A percentile compares a stretch with the other conserved stretches of the same genome.
Conservation (phyloP, 495 filamentous ascomycete genomes). For the Glutinoglossum americanum region DNA sequence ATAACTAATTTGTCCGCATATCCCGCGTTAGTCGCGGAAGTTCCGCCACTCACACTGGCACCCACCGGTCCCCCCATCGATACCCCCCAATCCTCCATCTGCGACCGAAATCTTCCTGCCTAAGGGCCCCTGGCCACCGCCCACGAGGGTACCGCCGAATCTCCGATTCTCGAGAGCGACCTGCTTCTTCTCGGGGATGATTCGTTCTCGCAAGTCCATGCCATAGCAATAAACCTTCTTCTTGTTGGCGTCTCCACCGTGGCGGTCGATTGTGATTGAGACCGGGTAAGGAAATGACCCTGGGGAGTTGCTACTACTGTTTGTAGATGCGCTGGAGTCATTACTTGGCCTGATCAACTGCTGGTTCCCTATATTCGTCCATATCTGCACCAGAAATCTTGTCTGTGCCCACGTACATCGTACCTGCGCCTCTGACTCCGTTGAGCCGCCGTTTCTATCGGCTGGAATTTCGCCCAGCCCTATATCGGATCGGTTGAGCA, state of each 20-base stretch:
- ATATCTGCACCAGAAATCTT: slow-evolving; percentile 76
- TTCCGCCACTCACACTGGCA: slow-evolving; percentile 60
- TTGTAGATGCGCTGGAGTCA: slow-evolving; percentile 8
- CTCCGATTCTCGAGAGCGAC: slow-evolving; percentile 36
- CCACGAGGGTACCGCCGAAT: slow-evolving; percentile 37
- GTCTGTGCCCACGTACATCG: slow-evolving; percentile 68
- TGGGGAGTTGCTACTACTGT: slow-evolving; percentile 27
- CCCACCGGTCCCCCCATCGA: slow-evolving; percentile 52
- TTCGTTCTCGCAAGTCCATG: slow-evolving; percentile 28
- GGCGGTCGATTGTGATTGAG: slow-evolving; percentile 59
- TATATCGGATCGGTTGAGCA: slow-evolving; percentile 16
- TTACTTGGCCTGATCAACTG: slow-evolving; percentile 17
- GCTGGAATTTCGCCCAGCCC: slow-evolving; percentile 18
- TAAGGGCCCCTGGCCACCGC: slow-evolving; percentile 30
- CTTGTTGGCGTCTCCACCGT: slow-evolving; percentile 37
- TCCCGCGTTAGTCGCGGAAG: slow-evolving; percentile 13
- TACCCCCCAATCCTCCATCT: slow-evolving; percentile 26
- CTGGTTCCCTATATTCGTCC: slow-evolving; percentile 40
- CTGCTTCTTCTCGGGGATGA: slow-evolving; percentile 28
- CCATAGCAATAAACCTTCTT: slow-evolving; percentile 57
- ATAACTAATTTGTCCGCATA: too few species aligned
- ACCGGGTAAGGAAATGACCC: slow-evolving; percentile 71
- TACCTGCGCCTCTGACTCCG: slow-evolving; percentile 33
- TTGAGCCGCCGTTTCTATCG: slow-evolving; percentile 45
- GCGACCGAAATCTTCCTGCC: slow-evolving; percentile 14